Evolutionary conservation across 148 eudicot genomes (phyloP).

Genomic region (Nepenthes gracilis): DNA sequence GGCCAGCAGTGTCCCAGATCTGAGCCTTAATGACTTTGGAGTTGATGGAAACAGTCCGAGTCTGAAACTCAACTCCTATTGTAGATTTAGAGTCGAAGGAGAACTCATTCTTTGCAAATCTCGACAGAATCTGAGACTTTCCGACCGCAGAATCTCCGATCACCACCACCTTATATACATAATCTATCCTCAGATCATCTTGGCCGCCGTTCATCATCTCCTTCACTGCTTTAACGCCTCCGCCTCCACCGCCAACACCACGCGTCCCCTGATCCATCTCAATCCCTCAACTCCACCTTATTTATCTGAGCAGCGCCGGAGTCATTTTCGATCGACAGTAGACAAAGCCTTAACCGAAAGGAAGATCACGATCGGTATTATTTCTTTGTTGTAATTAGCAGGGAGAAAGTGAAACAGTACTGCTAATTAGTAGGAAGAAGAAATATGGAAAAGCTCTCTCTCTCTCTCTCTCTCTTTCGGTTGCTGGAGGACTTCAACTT

Average conservation of each 20-base stretch:
- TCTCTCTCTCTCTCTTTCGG: too few relatives aligned
- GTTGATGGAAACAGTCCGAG: conserved; percentile 49
- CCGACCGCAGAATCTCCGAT: conserved; percentile 87
- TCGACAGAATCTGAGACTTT: conserved; percentile 54
- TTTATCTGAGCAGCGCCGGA: too few relatives aligned
- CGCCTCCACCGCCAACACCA: conserved; percentile 14
- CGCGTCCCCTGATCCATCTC: conserved; percentile 32
- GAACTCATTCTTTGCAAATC: conserved; percentile 72
- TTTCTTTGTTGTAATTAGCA: too few relatives aligned
- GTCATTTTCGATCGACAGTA: too few relatives aligned
- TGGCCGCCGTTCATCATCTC: not conserved
- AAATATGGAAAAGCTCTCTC: too few relatives aligned
- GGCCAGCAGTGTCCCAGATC: conserved; percentile 97
- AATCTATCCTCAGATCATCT: conserved; percentile 45
- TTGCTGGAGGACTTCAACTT: too few relatives aligned
- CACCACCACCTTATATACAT: conserved; percentile 80
- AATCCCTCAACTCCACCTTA: too few relatives aligned
- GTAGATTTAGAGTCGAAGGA: conserved; percentile 75
- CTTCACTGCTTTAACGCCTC: not conserved
- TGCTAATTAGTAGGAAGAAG: too few relatives aligned
- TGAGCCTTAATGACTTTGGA: conserved; percentile 80
- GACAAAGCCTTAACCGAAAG: too few relatives aligned
- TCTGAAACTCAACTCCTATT: conserved; percentile 91
- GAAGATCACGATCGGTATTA: too few relatives aligned
- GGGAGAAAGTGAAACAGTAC: too few relatives aligned